phyloP scores from a whole-genome alignment of 306 rosid species.

The Hippophae tibetana region DNA sequence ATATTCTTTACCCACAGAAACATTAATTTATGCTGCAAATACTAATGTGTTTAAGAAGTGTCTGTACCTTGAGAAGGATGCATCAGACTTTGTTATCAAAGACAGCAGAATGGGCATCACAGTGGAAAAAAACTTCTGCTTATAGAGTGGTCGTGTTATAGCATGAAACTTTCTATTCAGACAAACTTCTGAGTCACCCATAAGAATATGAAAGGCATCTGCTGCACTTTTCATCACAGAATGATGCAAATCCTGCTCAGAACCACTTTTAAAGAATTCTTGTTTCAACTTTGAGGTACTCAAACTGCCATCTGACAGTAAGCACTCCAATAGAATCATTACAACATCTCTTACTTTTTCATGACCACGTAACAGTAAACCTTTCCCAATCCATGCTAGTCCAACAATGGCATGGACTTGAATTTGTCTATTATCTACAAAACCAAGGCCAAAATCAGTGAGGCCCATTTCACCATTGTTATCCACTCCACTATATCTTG shows the following conservation, averaged over 20 bases:
- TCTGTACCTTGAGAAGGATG: conserved; percentile 59
- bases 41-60: too few relatives aligned
- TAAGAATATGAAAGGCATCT: conserved; percentile 79
- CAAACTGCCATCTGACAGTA: conserved; percentile 30
- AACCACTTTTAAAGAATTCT: conserved; percentile 25
- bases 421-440: conserved; percentile 35
- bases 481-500: conserved; percentile 19
- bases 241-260: conserved; percentile 31
- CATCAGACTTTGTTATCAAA: conserved; percentile 42
- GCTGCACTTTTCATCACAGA: conserved; percentile 57
- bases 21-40: too few relatives aligned
- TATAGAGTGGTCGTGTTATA: conserved; percentile 67
- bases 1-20: too few relatives aligned
- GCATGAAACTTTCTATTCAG: conserved; percentile 65
- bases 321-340: conserved; percentile 56
- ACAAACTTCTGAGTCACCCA: conserved; percentile 88
- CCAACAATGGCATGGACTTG: conserved; percentile 72
- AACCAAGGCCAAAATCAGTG: conserved; percentile 59
- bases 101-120: conserved; percentile 69
- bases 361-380: conserved; percentile 78
- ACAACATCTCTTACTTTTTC: conserved; percentile 66
- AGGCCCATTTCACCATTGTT: conserved; percentile 39
- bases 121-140: conserved; percentile 84
- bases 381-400: conserved; percentile 94
- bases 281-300: conserved; percentile 26